Conservation (phyloP, 345 rosid genomes). For the Brassica incana region DNA sequence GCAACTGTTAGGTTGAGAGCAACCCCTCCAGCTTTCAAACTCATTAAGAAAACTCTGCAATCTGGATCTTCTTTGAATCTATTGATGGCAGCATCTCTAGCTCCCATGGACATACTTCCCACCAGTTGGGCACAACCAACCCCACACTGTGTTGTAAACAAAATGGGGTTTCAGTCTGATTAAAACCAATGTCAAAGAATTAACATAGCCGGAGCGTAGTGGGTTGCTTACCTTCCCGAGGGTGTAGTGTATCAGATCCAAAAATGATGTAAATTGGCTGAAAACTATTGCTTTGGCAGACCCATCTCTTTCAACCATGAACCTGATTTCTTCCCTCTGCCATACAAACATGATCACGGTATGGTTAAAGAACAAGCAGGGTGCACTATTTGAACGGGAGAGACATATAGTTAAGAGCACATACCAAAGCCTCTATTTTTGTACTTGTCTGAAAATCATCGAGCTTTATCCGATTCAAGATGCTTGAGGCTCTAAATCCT, state of each 20-base stretch:
- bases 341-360: slow-evolving; percentile 23
- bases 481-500: slow-evolving; percentile 83
- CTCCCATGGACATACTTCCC: slow-evolving; percentile 81
- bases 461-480: slow-evolving; percentile 76
- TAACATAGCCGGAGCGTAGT: not conserved
- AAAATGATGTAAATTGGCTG: slow-evolving; percentile 95
- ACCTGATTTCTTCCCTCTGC: slow-evolving; percentile 94
- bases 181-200: not conserved
- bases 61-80: slow-evolving; percentile 81
- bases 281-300: slow-evolving; percentile 97
- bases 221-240: slow-evolving; percentile 60
- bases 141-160: slow-evolving; percentile 62
- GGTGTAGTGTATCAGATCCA: slow-evolving; percentile 86
- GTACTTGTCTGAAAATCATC: slow-evolving; percentile 94
- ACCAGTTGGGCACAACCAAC: slow-evolving; percentile 80
- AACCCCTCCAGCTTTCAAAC: slow-evolving; percentile 96
- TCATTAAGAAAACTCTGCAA: slow-evolving; percentile 87
- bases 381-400: not conserved
- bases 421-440: slow-evolving; percentile 97
- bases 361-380: slow-evolving; percentile 1
- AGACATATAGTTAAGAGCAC: slow-evolving; percentile 23
- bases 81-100: slow-evolving; percentile 84
- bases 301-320: slow-evolving; percentile 95
- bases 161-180: slow-evolving; percentile 6
- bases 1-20: slow-evolving; percentile 98